A percentile compares a stretch with the other conserved stretches of the same genome.
phyloP scores from a whole-genome alignment of 805 yeast genomes.

The Kodamaea sagamina region DNA sequence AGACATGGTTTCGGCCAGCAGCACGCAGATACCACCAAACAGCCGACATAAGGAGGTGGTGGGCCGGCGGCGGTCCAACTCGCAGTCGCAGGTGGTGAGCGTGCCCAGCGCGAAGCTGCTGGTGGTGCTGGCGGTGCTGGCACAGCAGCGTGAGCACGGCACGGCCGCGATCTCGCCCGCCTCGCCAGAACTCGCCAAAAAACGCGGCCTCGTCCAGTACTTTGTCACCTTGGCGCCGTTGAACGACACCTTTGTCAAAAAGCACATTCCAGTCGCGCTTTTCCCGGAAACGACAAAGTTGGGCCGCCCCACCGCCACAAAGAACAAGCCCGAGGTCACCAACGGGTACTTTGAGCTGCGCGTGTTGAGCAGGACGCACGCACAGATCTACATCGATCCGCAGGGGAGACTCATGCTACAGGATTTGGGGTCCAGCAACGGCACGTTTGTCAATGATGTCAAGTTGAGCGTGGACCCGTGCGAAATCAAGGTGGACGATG shows the following conservation, averaged over 20 bases:
- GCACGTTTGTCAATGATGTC: constrained; percentile 83
- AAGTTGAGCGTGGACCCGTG: constrained; percentile 64
- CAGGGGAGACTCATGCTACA: constrained; percentile 69
- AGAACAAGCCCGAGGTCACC: constrained; percentile 57
- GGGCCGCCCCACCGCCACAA: constrained; percentile 84
- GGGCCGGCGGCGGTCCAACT: constrained; percentile 39
- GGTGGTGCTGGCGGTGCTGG: constrained; percentile 8
- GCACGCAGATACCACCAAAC: neutral
- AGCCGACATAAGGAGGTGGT: constrained; percentile 9
- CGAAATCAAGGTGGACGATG: constrained; percentile 75
- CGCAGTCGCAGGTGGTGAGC: constrained; percentile 42
- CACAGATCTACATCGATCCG: constrained; percentile 78
- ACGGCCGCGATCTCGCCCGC: neutral
- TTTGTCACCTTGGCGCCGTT: constrained; percentile 73
- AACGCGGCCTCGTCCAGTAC: constrained; percentile 40
- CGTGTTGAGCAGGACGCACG: constrained; percentile 91
- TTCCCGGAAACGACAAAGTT: constrained; percentile 81
- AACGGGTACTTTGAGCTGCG: constrained; percentile 95
- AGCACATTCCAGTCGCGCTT: constrained; percentile 75
- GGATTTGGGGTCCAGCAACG: constrained; percentile 91
- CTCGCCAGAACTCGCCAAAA: constrained; percentile 21
- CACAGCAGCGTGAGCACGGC: neutral
- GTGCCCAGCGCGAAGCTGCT: constrained; percentile 21
- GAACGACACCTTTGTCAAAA: constrained; percentile 80
- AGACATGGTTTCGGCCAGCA: constrained; percentile 18